These are phyloP conservation scores for Solanum clarkiae DNA, from an alignment of 257 asterid genomes.

Conservation along the genomic window DNA sequence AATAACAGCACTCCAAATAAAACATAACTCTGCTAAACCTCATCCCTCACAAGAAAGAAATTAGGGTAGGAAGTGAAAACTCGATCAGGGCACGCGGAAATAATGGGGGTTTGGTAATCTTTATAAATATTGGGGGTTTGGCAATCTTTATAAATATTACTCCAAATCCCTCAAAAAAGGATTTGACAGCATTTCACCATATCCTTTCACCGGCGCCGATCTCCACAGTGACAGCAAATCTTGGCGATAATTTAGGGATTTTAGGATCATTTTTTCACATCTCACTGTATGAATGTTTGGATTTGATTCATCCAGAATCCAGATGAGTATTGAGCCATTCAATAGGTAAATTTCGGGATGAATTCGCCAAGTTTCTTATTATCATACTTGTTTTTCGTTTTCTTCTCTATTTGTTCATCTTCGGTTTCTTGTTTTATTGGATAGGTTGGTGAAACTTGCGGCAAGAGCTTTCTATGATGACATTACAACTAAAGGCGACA, in stretches of 20 bases:
- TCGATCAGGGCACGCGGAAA: background rate
- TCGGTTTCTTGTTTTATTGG: background rate
- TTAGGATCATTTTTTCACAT: background rate
- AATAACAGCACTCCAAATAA: too few relatives aligned
- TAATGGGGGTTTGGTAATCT: background rate
- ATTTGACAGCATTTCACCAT: background rate
- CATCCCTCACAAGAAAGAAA: background rate
- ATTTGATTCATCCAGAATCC: background rate
- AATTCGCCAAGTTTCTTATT: background rate
- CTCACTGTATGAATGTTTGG: background rate
- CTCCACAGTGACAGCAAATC: background rate
- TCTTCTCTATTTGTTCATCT: background rate
- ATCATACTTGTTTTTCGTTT: background rate
- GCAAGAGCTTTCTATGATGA: conserved; percentile 95
- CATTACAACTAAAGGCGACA: conserved; percentile 75
- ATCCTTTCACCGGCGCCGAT: background rate
- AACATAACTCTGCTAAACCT: too few relatives aligned
- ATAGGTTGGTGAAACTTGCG: conserved; percentile 76
- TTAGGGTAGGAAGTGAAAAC: background rate
- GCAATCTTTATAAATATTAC: background rate
- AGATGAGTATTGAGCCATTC: conserved; percentile 18
- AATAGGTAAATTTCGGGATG: conserved; percentile 7
- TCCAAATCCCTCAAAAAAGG: background rate
- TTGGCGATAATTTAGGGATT: background rate
- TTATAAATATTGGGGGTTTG: background rate